These are phyloP conservation scores for Anethum foeniculum DNA, from an alignment of 140 eudicot genomes.

Conservation along the genomic window DNA sequence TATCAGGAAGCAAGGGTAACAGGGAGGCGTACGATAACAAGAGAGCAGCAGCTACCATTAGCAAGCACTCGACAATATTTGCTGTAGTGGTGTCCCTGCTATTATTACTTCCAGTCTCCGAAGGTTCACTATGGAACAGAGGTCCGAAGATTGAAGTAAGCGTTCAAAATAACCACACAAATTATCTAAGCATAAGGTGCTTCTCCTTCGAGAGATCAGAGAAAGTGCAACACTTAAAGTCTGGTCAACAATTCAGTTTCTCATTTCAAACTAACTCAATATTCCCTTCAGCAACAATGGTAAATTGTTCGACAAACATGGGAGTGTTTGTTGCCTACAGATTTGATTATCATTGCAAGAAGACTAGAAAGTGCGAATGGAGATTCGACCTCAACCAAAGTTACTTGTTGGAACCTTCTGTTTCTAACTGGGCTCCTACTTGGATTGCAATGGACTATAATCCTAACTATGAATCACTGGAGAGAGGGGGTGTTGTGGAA, in stretches of 20 bases:
- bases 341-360: constrained; percentile 20
- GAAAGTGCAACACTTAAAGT: constrained; percentile 15
- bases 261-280: neutral
- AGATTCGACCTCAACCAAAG: constrained; percentile 22
- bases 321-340: constrained; percentile 34
- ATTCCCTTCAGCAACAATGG: constrained; percentile 36
- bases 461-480: constrained; percentile 41
- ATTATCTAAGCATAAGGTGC: constrained; percentile 34
- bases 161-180: constrained; percentile 34
- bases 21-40: neutral
- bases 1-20: constrained; percentile 5
- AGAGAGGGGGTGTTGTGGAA: constrained; percentile 35
- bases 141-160: neutral
- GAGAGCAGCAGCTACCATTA: constrained; percentile 10
- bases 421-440: neutral
- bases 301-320: constrained; percentile 45
- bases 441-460: constrained; percentile 22
- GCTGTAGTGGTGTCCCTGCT: neutral
- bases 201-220: constrained; percentile 25
- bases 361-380: constrained; percentile 18
- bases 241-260: constrained; percentile 19
- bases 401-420: constrained; percentile 7
- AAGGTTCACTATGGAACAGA: constrained; percentile 7
- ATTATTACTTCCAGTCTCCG: neutral
- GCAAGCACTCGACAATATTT: neutral